Evolutionary conservation across 1,139 yeast species (phyloP).

Genomic region (Zygosaccharomyces sapae): DNA sequence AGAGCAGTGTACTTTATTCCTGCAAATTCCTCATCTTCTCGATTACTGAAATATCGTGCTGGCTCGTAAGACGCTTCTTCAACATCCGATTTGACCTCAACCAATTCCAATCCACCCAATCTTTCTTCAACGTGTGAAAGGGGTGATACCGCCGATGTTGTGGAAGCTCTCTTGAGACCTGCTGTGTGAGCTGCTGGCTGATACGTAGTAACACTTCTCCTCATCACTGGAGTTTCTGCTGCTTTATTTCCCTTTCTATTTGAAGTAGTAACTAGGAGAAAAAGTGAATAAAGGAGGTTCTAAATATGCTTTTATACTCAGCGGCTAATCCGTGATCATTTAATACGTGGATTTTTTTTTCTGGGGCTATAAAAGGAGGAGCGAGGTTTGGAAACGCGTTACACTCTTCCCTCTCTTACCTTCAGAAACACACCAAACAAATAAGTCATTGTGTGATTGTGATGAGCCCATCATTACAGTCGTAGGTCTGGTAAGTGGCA

Average conservation of each 20-base stretch:
- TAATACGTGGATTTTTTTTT: not conserved
- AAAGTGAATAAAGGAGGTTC: not conserved
- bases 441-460: not conserved
- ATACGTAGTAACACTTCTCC: conserved; percentile 9
- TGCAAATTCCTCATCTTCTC: not conserved
- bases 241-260: not conserved
- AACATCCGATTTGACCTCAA: not conserved
- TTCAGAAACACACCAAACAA: not conserved
- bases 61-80: not conserved
- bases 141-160: conserved; percentile 1
- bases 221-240: not conserved
- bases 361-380: not conserved
- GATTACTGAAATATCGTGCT: not conserved
- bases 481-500: not conserved
- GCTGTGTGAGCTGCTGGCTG: not conserved
- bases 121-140: conserved; percentile 4
- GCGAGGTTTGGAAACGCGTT: not conserved
- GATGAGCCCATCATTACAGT: not conserved
- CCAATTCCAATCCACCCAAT: conserved; percentile 1
- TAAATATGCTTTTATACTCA: not conserved
- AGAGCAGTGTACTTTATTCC: not conserved
- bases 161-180: conserved; percentile 7
- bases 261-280: not conserved
- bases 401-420: not conserved
- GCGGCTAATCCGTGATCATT: conserved; percentile 2